Evolutionary conservation across 495 filamentous ascomycete genomes (phyloP).

Genomic region (Thermothielavioides terrestris): DNA sequence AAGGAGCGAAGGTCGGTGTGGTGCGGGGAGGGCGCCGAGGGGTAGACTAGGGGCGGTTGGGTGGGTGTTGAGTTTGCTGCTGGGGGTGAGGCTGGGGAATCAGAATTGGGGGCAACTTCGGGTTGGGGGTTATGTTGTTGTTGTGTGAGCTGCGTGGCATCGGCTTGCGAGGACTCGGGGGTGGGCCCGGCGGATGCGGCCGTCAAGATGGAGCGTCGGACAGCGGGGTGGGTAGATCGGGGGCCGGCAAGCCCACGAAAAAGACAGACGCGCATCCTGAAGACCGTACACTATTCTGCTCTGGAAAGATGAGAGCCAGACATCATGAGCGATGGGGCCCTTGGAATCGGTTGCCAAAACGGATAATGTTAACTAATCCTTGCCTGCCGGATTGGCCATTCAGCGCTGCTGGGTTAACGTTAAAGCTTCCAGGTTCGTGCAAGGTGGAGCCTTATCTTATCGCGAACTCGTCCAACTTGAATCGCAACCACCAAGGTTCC

Average conservation of each 20-base stretch:
- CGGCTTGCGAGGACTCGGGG: not conserved
- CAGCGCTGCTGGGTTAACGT: no score
- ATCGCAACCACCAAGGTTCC: not conserved
- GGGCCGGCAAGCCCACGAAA: not conserved
- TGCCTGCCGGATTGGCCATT: not conserved
- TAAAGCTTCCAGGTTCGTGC: no score
- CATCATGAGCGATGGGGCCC: no score
- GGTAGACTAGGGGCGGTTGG: constrained; percentile 29
- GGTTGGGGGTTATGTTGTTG: not conserved
- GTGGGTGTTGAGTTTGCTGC: not conserved
- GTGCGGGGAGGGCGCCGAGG: constrained; percentile 35
- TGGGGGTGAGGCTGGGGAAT: not conserved
- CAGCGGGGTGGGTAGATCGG: not conserved
- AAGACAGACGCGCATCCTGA: not conserved
- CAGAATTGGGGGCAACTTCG: not conserved
- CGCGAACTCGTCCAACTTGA: not conserved
- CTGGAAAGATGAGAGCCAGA: no score
- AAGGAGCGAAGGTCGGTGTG: constrained; percentile 67
- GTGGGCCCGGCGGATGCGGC: not conserved
- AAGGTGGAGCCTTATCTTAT: not conserved
- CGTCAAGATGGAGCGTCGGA: not conserved
- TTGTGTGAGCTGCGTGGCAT: not conserved
- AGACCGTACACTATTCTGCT: not conserved
- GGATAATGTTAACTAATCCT: no score
- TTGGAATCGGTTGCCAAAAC: no score